A percentile compares a stretch with the other conserved stretches of the same genome.
These are phyloP conservation scores for Quercus phellos DNA, from an alignment of 331 rosid genomes.

Conservation along the genomic window DNA sequence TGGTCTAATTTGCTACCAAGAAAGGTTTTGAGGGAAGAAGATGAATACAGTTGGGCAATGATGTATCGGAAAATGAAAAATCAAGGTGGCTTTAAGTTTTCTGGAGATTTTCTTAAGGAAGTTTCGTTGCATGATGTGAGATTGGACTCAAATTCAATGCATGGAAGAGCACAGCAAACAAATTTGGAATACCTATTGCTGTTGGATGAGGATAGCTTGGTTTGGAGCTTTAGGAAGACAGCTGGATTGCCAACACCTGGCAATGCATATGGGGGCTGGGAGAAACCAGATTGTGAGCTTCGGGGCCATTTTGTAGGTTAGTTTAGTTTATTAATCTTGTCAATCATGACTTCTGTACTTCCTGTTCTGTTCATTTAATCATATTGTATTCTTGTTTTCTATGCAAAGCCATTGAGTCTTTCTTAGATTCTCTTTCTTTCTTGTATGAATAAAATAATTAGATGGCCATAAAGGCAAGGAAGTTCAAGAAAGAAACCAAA, in stretches of 20 bases:
- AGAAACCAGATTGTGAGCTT: conserved; percentile 42
- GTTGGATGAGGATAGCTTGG: conserved; percentile 67
- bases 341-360: background rate
- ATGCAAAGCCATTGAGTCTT: background rate
- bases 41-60: conserved; percentile 49
- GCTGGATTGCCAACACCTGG: conserved; percentile 79
- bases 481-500: background rate
- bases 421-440: background rate
- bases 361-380: no score
- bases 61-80: conserved; percentile 58
- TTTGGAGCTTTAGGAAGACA: conserved; percentile 82
- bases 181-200: conserved; percentile 73
- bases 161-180: conserved; percentile 61
- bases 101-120: conserved; percentile 56
- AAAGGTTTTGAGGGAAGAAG: conserved; percentile 46
- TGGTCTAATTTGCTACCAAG: conserved; percentile 65
- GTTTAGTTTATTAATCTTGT: conserved; percentile 25
- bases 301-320: conserved; percentile 97
- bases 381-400: background rate
- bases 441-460: background rate
- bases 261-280: conserved; percentile 70
- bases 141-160: conserved; percentile 43
- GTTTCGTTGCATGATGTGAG: conserved; percentile 65
- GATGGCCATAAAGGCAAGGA: background rate
- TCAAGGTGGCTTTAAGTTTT: conserved; percentile 19